phyloP scores from a whole-genome alignment of 2,329 filamentous ascomycete genomes.

The Fusarium subtropicale region DNA sequence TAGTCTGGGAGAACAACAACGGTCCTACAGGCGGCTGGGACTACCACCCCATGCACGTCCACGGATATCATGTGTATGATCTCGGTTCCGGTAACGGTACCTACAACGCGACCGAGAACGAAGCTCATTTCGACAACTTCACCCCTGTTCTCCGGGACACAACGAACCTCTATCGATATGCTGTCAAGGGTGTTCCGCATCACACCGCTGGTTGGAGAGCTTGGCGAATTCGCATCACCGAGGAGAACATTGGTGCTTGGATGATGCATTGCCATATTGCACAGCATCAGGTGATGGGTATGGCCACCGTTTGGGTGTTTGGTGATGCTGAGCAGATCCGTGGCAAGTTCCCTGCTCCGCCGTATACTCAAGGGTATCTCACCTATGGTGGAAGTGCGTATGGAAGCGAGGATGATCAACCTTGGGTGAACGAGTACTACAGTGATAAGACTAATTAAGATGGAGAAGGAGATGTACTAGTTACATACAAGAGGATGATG shows the following conservation, averaged over 20 bases:
- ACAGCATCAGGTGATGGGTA: constrained; percentile 68
- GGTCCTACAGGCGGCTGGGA: constrained; percentile 47
- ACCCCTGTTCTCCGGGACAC: constrained; percentile 29
- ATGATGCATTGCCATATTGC: constrained; percentile 72
- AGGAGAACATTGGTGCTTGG: constrained; percentile 66
- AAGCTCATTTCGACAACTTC: constrained; percentile 21
- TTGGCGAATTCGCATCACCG: constrained; percentile 63
- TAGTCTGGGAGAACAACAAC: constrained; percentile 60
- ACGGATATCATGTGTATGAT: constrained; percentile 31
- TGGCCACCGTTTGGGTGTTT: constrained; percentile 48
- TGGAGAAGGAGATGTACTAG: neutral
- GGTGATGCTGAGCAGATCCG: constrained; percentile 41
- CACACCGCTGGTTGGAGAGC: constrained; percentile 67
- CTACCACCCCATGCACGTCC: constrained; percentile 28
- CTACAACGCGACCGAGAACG: constrained; percentile 18
- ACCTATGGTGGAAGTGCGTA: constrained; percentile 59
- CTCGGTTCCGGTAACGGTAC: constrained; percentile 26
- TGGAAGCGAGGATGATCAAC: constrained; percentile 50
- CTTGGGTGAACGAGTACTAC: constrained; percentile 31
- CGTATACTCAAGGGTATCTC: constrained; percentile 56
- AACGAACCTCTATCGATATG: constrained; percentile 65
- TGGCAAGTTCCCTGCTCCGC: constrained; percentile 42
- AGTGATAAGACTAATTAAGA: neutral
- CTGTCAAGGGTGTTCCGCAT: constrained; percentile 52
- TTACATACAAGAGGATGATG: no score